Percentiles rank a stretch among this genome's conserved stretches.
phyloP scores from a whole-genome alignment of 2,329 filamentous ascomycete species.

The Achaetomium macrosporum region DNA sequence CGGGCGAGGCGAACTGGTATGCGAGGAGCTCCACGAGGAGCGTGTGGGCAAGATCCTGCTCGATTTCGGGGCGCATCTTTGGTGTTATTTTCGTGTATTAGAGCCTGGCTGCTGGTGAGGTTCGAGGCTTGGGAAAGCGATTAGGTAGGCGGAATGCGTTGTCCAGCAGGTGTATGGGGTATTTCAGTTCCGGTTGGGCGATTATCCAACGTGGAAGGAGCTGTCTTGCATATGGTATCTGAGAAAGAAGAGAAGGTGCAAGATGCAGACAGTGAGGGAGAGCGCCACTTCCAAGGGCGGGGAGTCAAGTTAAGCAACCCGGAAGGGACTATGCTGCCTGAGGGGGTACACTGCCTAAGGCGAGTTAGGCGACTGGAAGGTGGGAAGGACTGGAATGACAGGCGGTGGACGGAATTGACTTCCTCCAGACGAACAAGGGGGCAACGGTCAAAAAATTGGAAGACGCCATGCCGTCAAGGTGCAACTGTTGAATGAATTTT shows the following conservation, averaged over 20 bases:
- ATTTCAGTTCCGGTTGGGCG: too few species aligned
- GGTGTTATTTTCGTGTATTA: conserved; percentile 10
- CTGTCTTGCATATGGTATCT: too few species aligned
- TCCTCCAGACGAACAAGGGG: background rate
- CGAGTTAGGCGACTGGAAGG: background rate
- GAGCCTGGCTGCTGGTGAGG: background rate
- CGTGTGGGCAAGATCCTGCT: conserved; percentile 98
- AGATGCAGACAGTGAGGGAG: too few species aligned
- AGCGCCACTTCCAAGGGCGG: too few species aligned
- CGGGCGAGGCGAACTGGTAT: conserved; percentile 97
- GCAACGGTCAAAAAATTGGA: conserved; percentile 19
- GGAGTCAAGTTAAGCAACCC: too few species aligned
- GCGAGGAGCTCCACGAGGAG: conserved; percentile 97
- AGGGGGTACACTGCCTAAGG: background rate
- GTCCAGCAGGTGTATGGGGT: too few species aligned
- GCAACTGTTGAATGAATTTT: conserved; percentile 28
- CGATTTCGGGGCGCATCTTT: conserved; percentile 93
- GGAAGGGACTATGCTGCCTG: too few species aligned
- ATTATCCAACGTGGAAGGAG: too few species aligned
- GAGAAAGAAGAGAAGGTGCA: too few species aligned
- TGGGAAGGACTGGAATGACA: conserved; percentile 9
- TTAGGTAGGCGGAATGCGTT: background rate
- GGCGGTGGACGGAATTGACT: background rate
- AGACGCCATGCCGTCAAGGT: conserved; percentile 16
- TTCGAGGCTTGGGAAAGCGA: background rate